Conservation (phyloP, 225 moss, liverwort and hornwort species). For the Ulota crispa region DNA sequence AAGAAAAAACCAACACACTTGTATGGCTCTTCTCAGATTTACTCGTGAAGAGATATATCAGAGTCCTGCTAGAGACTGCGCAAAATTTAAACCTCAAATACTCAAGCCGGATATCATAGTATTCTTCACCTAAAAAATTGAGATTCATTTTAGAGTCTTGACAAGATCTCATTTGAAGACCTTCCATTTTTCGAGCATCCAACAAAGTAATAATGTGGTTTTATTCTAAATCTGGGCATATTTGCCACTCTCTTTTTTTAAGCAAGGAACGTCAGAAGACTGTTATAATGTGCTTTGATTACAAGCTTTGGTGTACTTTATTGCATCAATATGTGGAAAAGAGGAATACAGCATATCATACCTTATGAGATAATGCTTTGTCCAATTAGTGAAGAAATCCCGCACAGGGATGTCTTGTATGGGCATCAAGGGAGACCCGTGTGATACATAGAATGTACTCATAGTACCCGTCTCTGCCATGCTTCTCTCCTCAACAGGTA, state of each 20-base stretch:
- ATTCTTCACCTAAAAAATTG: too few species aligned
- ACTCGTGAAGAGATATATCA: background rate
- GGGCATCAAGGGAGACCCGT: slow-evolving; percentile 57
- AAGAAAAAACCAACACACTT: background rate
- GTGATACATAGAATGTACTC: slow-evolving; percentile 59
- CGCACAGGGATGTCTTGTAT: slow-evolving; percentile 27
- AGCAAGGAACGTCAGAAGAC: too few species aligned
- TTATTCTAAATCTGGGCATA: too few species aligned
- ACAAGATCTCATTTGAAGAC: too few species aligned
- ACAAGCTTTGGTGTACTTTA: background rate
- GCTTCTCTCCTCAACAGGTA: slow-evolving; percentile 5
- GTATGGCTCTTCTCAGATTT: background rate
- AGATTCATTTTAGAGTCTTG: too few species aligned
- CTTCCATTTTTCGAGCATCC: too few species aligned
- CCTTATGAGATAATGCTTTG: slow-evolving; percentile 34
- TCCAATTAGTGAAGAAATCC: slow-evolving; percentile 34
- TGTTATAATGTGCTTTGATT: too few species aligned
- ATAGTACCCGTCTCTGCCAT: slow-evolving; percentile 23
- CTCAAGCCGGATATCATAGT: background rate
- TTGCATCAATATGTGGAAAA: background rate
- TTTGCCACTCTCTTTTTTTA: too few species aligned
- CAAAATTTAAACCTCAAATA: background rate
- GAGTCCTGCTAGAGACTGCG: background rate
- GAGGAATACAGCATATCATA: background rate
- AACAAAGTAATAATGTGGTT: too few species aligned